Conservation (phyloP, 2,329 filamentous ascomycete species). For the Parastagonospora avenae region DNA sequence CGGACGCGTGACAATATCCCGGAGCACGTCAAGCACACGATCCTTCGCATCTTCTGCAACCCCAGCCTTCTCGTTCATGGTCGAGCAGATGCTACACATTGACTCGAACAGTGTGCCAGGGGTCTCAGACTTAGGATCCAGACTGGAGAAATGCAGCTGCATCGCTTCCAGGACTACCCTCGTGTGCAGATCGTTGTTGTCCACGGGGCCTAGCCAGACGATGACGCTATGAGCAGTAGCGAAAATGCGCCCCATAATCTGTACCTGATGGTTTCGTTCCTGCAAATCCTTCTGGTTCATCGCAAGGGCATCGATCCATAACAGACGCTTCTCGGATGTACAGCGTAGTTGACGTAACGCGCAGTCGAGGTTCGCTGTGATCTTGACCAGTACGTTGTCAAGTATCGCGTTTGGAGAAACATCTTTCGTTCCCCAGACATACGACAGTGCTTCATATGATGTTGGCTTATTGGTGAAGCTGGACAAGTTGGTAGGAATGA, state of each 20-base stretch:
- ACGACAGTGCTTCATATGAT: conserved; percentile 12
- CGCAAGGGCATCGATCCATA: conserved; percentile 12
- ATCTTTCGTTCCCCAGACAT: conserved; percentile 7
- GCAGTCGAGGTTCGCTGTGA: conserved; percentile 4
- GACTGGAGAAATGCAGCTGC: background rate
- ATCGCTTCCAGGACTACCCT: background rate
- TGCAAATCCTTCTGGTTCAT: conserved; percentile 11
- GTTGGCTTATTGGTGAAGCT: too few relatives aligned
- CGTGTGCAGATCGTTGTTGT: background rate
- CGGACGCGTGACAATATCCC: too few relatives aligned
- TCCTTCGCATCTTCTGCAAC: background rate
- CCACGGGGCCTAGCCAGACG: conserved; percentile 8
- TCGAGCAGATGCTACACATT: background rate
- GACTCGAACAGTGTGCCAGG: background rate
- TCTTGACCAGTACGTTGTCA: background rate
- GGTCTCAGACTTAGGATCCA: background rate
- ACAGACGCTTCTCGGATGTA: background rate
- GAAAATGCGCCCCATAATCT: conserved; percentile 13
- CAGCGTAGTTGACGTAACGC: background rate
- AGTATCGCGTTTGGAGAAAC: background rate
- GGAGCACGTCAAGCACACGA: too few relatives aligned
- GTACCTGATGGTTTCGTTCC: conserved; percentile 12
- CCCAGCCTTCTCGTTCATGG: background rate
- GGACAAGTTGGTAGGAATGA: background rate
- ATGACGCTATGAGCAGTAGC: conserved; percentile 1